phyloP scores from a whole-genome alignment of 176 grass and related monocot genomes.

The Pontederia crassipes region DNA sequence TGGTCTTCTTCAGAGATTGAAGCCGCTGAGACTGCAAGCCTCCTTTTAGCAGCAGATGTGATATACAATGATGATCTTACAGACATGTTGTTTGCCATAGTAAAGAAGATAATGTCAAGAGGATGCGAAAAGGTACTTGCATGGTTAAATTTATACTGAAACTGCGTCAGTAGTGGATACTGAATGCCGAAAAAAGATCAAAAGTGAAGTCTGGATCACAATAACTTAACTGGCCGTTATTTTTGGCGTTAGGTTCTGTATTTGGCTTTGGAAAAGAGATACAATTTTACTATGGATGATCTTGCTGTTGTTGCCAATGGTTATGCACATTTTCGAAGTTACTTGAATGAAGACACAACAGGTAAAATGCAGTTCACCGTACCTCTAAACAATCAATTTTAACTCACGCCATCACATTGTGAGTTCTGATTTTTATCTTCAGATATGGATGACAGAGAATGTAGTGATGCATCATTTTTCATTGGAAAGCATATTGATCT shows the following conservation, averaged over 20 bases:
- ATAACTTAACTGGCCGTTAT: background rate
- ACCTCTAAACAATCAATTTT: background rate
- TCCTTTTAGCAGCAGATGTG: conserved; percentile 71
- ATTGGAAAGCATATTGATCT: conserved; percentile 45
- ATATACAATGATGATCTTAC: conserved; percentile 82
- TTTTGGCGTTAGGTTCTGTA: conserved; percentile 44
- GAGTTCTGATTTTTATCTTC: background rate
- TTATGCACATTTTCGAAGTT: conserved; percentile 56
- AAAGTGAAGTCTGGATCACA: background rate
- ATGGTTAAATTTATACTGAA: conserved; percentile 1
- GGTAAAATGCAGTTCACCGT: conserved; percentile 1
- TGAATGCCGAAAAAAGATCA: background rate
- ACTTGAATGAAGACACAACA: conserved; percentile 32
- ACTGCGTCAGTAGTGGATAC: background rate
- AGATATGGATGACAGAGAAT: conserved; percentile 15
- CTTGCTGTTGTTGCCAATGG: conserved; percentile 72
- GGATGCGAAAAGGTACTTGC: conserved; percentile 44
- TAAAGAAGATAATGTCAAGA: conserved; percentile 47
- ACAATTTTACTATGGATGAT: conserved; percentile 79
- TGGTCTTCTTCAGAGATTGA: conserved; percentile 55
- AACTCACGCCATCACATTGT: background rate
- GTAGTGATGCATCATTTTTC: conserved; percentile 13
- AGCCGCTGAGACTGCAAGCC: conserved; percentile 47
- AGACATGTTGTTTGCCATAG: conserved; percentile 47
- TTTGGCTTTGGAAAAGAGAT: conserved; percentile 85